Conservation (phyloP, 306 rosid genomes). For the Begonia loranthoides region DNA sequence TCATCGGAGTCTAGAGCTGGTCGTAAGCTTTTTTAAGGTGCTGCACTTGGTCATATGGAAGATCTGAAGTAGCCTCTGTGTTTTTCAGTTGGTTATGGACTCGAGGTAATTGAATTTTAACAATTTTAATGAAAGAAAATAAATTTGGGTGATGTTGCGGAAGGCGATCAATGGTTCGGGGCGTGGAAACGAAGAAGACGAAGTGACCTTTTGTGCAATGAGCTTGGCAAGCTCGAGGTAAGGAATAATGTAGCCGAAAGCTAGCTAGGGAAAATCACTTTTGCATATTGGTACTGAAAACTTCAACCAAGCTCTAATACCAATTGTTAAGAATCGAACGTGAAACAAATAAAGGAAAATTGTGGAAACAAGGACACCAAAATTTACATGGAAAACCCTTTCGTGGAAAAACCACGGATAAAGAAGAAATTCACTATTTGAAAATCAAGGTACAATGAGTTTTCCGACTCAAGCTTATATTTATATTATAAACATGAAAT, state of each 20-base stretch:
- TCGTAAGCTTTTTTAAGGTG: conserved; percentile 31
- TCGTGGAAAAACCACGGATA: no score
- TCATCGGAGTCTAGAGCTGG: conserved; percentile 21
- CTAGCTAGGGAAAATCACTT: conserved; percentile 43
- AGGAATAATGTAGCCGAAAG: conserved; percentile 32
- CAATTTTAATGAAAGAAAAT: conserved; percentile 8
- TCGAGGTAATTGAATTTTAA: conserved; percentile 11
- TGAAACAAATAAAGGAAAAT: no score
- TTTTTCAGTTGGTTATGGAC: conserved; percentile 14
- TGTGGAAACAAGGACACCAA: no score
- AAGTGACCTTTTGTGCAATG: conserved; percentile 27
- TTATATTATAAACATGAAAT: no score
- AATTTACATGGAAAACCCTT: no score
- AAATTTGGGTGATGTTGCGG: conserved; percentile 14
- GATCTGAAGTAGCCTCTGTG: conserved; percentile 33
- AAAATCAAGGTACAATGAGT: no score
- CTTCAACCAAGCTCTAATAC: no score
- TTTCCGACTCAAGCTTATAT: no score
- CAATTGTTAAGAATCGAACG: no score
- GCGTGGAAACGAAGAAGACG: conserved; percentile 29
- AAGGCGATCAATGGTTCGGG: conserved; percentile 32
- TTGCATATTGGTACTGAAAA: no score
- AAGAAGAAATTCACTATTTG: no score
- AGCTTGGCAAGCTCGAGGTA: conserved; percentile 25
- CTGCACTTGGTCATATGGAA: conserved; percentile 24